Base-by-base conservation (phyloP, 169 alveolate species). In the Cardiosporidium cionae region DNA sequence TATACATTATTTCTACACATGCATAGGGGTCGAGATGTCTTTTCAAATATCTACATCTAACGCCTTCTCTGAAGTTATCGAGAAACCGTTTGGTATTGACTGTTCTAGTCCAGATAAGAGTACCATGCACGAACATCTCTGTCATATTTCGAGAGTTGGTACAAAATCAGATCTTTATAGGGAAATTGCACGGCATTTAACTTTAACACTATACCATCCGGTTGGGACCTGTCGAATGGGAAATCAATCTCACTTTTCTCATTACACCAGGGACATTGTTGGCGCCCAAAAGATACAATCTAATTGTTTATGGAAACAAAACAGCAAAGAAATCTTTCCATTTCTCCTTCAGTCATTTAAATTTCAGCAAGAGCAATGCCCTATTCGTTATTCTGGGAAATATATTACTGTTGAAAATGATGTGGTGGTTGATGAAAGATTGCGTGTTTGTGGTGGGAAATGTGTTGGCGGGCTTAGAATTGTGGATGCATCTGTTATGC, bases 151-250 rank as follows among this genome's bases (percentile, higher is more conserved):
- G n/a, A n/a, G n/a, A n/a, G n/a, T n/a, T n/a, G n/a, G n/a, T n/a
- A n/a, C n/a, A n/a, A n/a, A 31, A 27, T 68, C 52, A 22, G 58
- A 31, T 16, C 27, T n/a, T 16, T 44, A 44, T 44, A n/a, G 16
- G 58, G 58, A 16, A n/a, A 44, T 44, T 16, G 16, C 58, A n/a
- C 16, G n/a, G 58, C 27, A n/a, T 16, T 65, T 62, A 22, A 63
- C 79, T 22, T 36, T 62, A 53, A 72, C 73, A 35, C 72, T 72
- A 3, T 72, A 72, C 23, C 79, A 72, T 68, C 79, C 79, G 0
- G 79, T 63, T n/a, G 79, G 72, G 35, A 72, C 79, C 0, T 69
- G 75, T 27, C 32, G 69, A 25, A 71, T 71, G 78, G 78, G 78
- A 0, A 44, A 44, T 16, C 16, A 44, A 44, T 16, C 27, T n/a